A percentile compares a stretch with the other conserved stretches of the same genome.
Conservation (phyloP, 495 filamentous ascomycete genomes). For the Podospora conica region DNA sequence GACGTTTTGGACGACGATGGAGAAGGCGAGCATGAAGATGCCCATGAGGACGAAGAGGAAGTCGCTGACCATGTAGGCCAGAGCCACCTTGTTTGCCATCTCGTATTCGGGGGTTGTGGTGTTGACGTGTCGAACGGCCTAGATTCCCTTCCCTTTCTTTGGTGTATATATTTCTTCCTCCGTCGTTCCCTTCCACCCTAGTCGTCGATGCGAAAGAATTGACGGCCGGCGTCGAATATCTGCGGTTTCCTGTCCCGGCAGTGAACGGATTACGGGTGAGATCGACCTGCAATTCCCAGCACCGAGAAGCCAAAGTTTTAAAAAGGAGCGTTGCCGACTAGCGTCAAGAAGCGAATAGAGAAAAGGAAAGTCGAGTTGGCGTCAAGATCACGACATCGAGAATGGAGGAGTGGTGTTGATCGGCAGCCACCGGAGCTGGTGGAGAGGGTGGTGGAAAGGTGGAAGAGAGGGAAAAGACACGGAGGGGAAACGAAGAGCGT, state of each 20-base stretch:
- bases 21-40: conserved; percentile 56
- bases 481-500: conserved; percentile 6
- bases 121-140: conserved; percentile 17
- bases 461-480: neutral
- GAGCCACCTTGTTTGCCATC: conserved; percentile 54
- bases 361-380: conserved; percentile 29
- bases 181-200: conserved; percentile 11
- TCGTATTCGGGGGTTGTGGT: conserved; percentile 13
- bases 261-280: conserved; percentile 18
- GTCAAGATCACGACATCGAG: conserved; percentile 20
- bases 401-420: conserved; percentile 20
- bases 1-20: conserved; percentile 50
- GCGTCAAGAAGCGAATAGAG: conserved; percentile 17
- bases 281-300: conserved; percentile 31
- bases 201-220: conserved; percentile 4
- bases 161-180: neutral
- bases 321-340: conserved; percentile 10
- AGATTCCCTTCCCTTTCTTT: neutral
- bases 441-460: conserved; percentile 2
- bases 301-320: conserved; percentile 10
- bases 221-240: conserved; percentile 25
- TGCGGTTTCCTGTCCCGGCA: conserved; percentile 10
- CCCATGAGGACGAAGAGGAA: conserved; percentile 58
- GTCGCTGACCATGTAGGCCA: conserved; percentile 51
- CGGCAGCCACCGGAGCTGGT: conserved; percentile 5